Base-by-base conservation (phyloP, 2,329 filamentous ascomycete genomes). In the Pyrenochaeta sp. region DNA sequence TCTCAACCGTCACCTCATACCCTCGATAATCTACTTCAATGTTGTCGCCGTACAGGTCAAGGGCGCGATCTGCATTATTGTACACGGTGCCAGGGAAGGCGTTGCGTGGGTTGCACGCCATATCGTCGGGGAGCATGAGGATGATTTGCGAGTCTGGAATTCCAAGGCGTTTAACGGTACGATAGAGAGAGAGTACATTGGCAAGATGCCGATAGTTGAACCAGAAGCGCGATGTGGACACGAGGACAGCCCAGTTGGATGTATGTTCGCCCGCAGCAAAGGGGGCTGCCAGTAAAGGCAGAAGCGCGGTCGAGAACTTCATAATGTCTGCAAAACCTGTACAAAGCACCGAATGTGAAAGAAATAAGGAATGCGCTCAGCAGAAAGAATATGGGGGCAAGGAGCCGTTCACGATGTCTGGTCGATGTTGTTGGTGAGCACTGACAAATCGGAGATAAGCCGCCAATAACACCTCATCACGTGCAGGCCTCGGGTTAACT, bases 101-200 rank as follows among this genome's bases (percentile, higher is more conserved):
- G 75, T 99, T 99, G 69, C 95, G 92, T 29, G 95, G 95, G 78
- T 99, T 99, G 83, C 95, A 99, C 33, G 95, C 95, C 92, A 99
- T 98, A 80, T 99, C 95, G 76, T 99, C 95, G 18, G 95, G 95
- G n/a, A 99, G 87, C 93, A 99, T 98, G 64, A 99, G 90, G 75
- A 99, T 98, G 78, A 99, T 99, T 76, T 99, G 95, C 45, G 92
- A 97, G 78, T 99, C 95, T 31, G 95, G 95, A 55, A 99, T 99
- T 42, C 95, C 95, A 32, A 99, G 87, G 11, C 95, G 91, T 81
- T 99, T 99, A 60, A 99, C 95, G 51, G 95, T 99, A 53, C 95
- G 91, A 79, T 99, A 99, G 60, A 99, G 88, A 54, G 94, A 97
- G 56, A 99, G 87, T 15, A 97, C 95, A 79, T 99, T 99, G 76